Evolutionary conservation across 106 monocot species (phyloP), one percentile per base, ranked within the genome.

Genomic region (Alisma plantagoaquatica): DNA sequence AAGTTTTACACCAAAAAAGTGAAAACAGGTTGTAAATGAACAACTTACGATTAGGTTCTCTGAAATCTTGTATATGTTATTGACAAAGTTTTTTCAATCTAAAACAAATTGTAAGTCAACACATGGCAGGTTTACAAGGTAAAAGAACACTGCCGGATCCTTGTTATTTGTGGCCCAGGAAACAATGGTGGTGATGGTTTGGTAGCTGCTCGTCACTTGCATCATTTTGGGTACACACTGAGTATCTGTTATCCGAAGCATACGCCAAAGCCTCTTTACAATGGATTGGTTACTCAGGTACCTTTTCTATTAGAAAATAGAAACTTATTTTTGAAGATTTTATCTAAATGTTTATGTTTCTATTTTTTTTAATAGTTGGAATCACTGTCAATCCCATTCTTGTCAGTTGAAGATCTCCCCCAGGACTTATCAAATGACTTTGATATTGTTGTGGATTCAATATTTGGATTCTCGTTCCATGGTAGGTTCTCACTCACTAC

Each of bases 111-210:
- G n/a, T n/a, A n/a, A n/a, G n/a, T n/a, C n/a, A n/a, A n/a, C n/a
- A n/a, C n/a, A n/a, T 28, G 27, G 47, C 62, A 96, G 93, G 88
- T 96, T 16, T 89, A 89, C 60, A 84, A 79, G 49, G 58, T 58
- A 68, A 75, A 57, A 58, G 81, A 79, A 65, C 68, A 82, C 51
- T 54, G 60, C 19, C 76, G 78, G 12, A 53, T 89, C 12, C 81
- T 96, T 45, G 65, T 65, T 26, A 74, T 89, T 10, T 96, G 96
- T 46, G 96, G 96, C 65, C 96, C 96, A 35, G 96, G 96, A 61
- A 96, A 96, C 72, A 96, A 96, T 71, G 88, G 96, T 49, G 94
- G 94, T 33, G 96, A 89, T 78, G 96, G 96, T 33, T 66, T 96
- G 11, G 96, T 96, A 31, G 88, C 84, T 49, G 96, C 81, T 70